These are phyloP conservation scores for Myxozyma vanderwaltii DNA, from an alignment of 805 yeast species.

Conservation along the genomic window DNA sequence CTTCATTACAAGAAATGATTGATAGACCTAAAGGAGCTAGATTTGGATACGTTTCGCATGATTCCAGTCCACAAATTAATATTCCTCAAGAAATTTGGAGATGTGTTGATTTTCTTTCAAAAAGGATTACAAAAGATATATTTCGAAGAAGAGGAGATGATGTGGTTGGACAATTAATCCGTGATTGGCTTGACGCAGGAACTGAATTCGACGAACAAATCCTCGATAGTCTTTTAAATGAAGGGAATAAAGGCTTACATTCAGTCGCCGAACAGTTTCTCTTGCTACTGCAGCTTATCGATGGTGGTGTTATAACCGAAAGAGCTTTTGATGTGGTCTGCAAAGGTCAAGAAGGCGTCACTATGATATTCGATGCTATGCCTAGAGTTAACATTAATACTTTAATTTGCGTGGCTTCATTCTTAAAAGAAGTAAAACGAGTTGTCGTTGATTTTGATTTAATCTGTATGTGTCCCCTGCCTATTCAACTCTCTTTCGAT, in stretches of 20 bases:
- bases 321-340: constrained; percentile 37
- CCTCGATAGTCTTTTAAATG: constrained; percentile 31
- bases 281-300: constrained; percentile 42
- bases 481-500: too few species aligned
- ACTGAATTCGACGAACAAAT: constrained; percentile 40
- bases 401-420: constrained; percentile 46
- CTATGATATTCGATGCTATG: constrained; percentile 45
- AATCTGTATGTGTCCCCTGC: constrained; percentile 17
- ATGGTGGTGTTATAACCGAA: constrained; percentile 48
- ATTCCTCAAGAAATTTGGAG: constrained; percentile 43
- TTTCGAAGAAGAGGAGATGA: constrained; percentile 32
- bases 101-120: constrained; percentile 44
- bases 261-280: constrained; percentile 45
- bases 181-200: constrained; percentile 44
- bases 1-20: constrained; percentile 36
- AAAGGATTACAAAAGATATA: constrained; percentile 34
- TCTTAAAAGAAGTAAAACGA: constrained; percentile 43
- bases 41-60: constrained; percentile 7
- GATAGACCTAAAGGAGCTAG: constrained; percentile 23
- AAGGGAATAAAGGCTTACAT: constrained; percentile 46
- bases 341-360: constrained; percentile 40
- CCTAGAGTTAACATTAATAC: constrained; percentile 50
- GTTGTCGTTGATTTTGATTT: constrained; percentile 36
- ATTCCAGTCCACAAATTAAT: constrained; percentile 24
- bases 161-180: constrained; percentile 38